Conservation (phyloP, 1,284 basidiomycete species). For the Ceratobasidium sp. region DNA sequence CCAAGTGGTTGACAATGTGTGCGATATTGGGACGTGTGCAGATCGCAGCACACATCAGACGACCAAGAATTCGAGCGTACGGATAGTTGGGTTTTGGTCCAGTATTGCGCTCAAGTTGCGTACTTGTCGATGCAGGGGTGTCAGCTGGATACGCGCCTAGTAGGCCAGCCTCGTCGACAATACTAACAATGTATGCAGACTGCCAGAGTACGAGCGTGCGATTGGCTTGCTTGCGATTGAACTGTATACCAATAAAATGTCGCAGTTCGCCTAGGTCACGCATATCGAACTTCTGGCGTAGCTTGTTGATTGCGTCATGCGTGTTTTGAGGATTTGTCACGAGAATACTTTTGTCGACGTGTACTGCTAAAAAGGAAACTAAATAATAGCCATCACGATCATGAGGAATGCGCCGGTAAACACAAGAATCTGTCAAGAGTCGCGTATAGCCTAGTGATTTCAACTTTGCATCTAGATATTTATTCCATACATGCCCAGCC, state of each 20-base stretch:
- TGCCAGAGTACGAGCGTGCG: slow-evolving; percentile 7
- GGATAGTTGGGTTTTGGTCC: background rate
- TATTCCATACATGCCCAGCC: background rate
- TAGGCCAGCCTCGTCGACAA: slow-evolving; percentile 24
- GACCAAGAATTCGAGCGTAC: background rate
- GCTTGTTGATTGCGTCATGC: background rate
- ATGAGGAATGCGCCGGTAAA: slow-evolving; percentile 3
- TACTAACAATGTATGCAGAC: slow-evolving; percentile 6
- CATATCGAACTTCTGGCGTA: slow-evolving; percentile 6
- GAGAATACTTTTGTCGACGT: slow-evolving; percentile 10
- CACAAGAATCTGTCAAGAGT: background rate
- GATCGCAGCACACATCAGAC: background rate
- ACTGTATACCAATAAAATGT: slow-evolving; percentile 20
- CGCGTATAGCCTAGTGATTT: background rate
- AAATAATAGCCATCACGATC: background rate
- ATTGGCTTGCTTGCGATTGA: background rate
- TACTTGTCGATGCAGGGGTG: background rate
- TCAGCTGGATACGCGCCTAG: background rate
- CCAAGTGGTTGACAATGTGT: slow-evolving; percentile 51
- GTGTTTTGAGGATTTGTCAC: background rate
- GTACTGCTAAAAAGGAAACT: background rate
- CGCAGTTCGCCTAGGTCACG: slow-evolving; percentile 9
- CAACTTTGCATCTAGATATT: background rate
- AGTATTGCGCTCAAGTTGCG: background rate
- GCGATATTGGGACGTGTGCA: slow-evolving; percentile 46